Conservation (phyloP, 768 basidiomycete genomes). For the Hericium erinaceus region DNA sequence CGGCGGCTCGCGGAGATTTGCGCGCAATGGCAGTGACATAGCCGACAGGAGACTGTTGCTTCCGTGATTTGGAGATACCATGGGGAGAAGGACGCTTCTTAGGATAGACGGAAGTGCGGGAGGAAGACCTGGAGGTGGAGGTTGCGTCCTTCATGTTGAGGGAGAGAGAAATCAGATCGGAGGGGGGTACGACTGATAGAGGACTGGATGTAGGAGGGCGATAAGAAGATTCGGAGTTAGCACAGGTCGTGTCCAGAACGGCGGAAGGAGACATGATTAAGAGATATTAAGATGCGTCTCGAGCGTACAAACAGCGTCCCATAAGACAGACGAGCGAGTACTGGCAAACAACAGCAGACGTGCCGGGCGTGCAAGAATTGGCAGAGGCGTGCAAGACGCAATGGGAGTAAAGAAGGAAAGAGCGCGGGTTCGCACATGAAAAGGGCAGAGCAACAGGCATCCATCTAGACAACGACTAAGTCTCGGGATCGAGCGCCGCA, state of each 20-base stretch:
- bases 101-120: constrained; percentile 60
- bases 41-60: constrained; percentile 30
- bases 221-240: constrained; percentile 8
- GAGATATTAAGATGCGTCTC: background rate
- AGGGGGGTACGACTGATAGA: constrained; percentile 24
- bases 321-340: background rate
- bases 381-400: background rate
- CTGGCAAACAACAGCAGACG: constrained; percentile 12
- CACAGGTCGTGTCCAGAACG: background rate
- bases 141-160: constrained; percentile 74
- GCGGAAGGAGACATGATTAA: constrained; percentile 6
- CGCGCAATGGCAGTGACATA: constrained; percentile 43
- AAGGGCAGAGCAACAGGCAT: background rate
- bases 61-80: constrained; percentile 63
- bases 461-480: background rate
- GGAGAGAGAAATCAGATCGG: constrained; percentile 29
- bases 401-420: no score
- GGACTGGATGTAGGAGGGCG: constrained; percentile 16
- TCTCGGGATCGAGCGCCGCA: background rate
- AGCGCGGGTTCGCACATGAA: background rate
- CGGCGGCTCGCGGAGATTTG: constrained; percentile 57
- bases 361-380: constrained; percentile 2
- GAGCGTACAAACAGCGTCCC: background rate
- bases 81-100: constrained; percentile 82
- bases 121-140: constrained; percentile 48